Conservation (phyloP, 108 stramenopile genomes). For the Fragilariopsis cylindrus region DNA sequence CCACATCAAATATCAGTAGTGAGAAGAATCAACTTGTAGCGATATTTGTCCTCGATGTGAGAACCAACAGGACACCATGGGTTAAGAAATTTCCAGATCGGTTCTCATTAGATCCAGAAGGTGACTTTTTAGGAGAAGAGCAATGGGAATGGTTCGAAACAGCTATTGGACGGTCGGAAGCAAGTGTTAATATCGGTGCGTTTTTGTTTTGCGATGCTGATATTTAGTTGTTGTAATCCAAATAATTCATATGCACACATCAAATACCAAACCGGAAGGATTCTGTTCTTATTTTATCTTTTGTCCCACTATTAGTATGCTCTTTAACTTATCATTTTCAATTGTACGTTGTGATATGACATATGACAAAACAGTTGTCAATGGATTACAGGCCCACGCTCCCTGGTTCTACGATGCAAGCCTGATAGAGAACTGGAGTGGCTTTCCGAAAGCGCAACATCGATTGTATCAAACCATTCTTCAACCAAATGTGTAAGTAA, state of each 20-base stretch:
- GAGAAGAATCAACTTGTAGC: slow-evolving; percentile 53
- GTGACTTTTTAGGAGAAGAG: slow-evolving; percentile 78
- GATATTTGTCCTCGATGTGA: slow-evolving; percentile 74
- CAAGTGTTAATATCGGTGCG: slow-evolving; percentile 60
- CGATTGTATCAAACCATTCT: slow-evolving; percentile 64
- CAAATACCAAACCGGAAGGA: no score
- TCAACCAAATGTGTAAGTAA: slow-evolving; percentile 47
- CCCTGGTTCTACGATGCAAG: slow-evolving; percentile 60
- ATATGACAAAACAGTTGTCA: slow-evolving; percentile 40
- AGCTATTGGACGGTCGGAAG: slow-evolving; percentile 60
- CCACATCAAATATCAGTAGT: background rate
- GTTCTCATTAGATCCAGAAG: slow-evolving; percentile 23
- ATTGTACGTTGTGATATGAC: no score
- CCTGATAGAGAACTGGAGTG: slow-evolving; percentile 73
- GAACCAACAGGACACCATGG: slow-evolving; percentile 80
- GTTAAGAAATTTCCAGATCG: slow-evolving; percentile 27
- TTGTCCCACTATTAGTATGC: no score
- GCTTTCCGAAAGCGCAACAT: slow-evolving; percentile 41
- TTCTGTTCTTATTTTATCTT: no score
- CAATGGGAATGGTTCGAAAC: slow-evolving; percentile 88
- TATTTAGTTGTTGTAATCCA: no score
- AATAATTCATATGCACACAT: no score
- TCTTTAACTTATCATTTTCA: no score
- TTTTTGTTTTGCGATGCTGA: no score
- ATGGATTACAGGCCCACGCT: slow-evolving; percentile 71